These are phyloP conservation scores for Penicillium frequentans DNA, from an alignment of 2,329 filamentous ascomycete species.

Conservation along the genomic window DNA sequence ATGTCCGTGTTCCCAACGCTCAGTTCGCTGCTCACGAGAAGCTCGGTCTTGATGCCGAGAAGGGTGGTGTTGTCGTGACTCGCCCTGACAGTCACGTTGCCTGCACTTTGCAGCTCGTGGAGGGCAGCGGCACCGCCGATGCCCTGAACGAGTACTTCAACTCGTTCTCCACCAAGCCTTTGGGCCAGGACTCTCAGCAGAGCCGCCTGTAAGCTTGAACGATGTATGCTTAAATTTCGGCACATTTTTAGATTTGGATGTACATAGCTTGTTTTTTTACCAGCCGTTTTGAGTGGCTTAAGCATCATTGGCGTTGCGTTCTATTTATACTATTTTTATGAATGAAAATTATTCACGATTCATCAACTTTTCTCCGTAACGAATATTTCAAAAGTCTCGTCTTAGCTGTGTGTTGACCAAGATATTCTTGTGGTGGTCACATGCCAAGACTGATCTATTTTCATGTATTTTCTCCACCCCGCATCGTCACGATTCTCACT, in stretches of 20 bases:
- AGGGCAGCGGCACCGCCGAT: slow-evolving; percentile 77
- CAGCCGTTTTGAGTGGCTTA: slow-evolving; percentile 18
- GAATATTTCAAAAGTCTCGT: no score
- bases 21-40: slow-evolving; percentile 79
- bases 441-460: slow-evolving; percentile 25
- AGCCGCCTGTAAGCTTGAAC: slow-evolving; percentile 32
- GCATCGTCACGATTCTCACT: slow-evolving; percentile 17
- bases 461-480: slow-evolving; percentile 24
- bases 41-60: slow-evolving; percentile 73
- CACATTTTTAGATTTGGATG: slow-evolving; percentile 17
- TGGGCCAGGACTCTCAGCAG: slow-evolving; percentile 35
- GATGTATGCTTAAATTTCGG: slow-evolving; percentile 1
- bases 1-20: slow-evolving; percentile 67
- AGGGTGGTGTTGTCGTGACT: slow-evolving; percentile 78
- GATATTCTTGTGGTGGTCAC: slow-evolving; percentile 8
- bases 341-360: slow-evolving; percentile 15
- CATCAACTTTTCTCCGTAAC: neutral
- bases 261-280: slow-evolving; percentile 22
- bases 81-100: slow-evolving; percentile 86
- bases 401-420: neutral
- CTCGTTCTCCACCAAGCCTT: slow-evolving; percentile 64
- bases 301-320: slow-evolving; percentile 30
- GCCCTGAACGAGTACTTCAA: slow-evolving; percentile 81
- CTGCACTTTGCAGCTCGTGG: slow-evolving; percentile 68
- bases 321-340: slow-evolving; percentile 9